Conservation (phyloP, 2,329 filamentous ascomycete genomes). For the Colletotrichum musae region DNA sequence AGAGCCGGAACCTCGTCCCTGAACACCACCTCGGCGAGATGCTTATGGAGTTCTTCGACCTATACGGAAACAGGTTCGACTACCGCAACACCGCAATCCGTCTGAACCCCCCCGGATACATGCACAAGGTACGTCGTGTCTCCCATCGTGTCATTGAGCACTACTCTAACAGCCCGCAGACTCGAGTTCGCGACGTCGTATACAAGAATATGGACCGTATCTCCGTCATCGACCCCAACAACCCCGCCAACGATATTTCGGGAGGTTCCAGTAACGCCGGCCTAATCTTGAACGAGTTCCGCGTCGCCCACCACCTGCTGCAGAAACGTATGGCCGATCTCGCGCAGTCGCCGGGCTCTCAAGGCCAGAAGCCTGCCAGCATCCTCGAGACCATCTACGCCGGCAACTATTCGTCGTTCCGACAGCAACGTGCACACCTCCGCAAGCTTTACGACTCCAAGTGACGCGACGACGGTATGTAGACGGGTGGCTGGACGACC, state of each 20-base stretch:
- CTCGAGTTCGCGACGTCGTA: conserved; percentile 50
- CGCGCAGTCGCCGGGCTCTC: conserved; percentile 47
- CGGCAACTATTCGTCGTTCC: conserved; percentile 85
- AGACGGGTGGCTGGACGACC: not conserved
- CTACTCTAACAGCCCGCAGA: conserved; percentile 8
- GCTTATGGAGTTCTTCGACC: conserved; percentile 88
- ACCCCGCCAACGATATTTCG: conserved; percentile 87
- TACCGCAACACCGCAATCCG: conserved; percentile 79
- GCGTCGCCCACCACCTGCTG: conserved; percentile 72
- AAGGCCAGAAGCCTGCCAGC: conserved; percentile 57
- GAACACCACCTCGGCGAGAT: conserved; percentile 83
- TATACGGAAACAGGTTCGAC: conserved; percentile 89
- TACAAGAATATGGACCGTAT: conserved; percentile 78
- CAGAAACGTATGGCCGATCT: conserved; percentile 71
- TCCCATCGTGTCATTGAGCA: too few species aligned
- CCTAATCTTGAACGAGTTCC: conserved; percentile 79
- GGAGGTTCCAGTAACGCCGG: conserved; percentile 83
- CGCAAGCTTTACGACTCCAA: conserved; percentile 61
- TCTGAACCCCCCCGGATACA: conserved; percentile 80
- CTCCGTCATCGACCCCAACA: conserved; percentile 94
- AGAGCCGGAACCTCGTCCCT: conserved; percentile 70
- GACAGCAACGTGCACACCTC: conserved; percentile 76
- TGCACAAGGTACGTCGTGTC: conserved; percentile 76
- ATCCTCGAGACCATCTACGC: conserved; percentile 81
- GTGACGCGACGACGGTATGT: conserved; percentile 1